Base-by-base conservation (phyloP, 345 rosid species). In the Atalantia buxifolia region DNA sequence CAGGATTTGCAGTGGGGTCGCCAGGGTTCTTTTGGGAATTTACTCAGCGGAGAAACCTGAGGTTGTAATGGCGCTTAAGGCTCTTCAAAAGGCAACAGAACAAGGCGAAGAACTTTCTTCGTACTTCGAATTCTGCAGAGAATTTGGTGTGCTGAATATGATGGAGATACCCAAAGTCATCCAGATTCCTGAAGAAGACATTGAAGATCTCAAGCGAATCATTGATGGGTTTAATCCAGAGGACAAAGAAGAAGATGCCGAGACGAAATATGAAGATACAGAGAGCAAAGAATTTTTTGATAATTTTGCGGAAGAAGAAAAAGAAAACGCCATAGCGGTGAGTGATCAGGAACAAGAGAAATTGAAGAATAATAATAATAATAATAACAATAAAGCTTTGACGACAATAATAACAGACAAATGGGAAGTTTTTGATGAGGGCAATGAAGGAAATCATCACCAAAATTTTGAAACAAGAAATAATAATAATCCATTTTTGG, bases 361-460 rank as follows among this genome's bases (percentile, higher is more conserved):
- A 48, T 59, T 24, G 33, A 63, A 50, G 50, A 45, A 42, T 42
- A 42, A 42, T 42, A 42, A 42, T 42, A 42, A 42, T 42, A 42
- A 42, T 42, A 13, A 45, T 45, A 45, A 45, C 59, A 12, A 53
- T 56, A 18, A 55, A 16, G 56, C 5, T 30, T 70, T 88, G 86
- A 81, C 24, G 81, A 91, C 92, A 7, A 74, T 84, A 33, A 80
- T 91, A 48, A 89, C 91, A 1, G 81, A 89, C 42, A 78, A 89
- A 80, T 91, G 95, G 93, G 93, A 84, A 76, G 81, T 87, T 33
- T 91, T 91, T 35, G 92, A 89, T 8, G 92, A 91, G 24, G 27
- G 30, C 0, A 33, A 59, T 45, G 71, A 60, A 45, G 27, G 64
- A 35, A 13, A 3, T 53, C 8, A 61, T 53, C 35, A 50, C 30